phyloP scores from a whole-genome alignment of 1,284 basidiomycete species.

The Inonotus obliquus region DNA sequence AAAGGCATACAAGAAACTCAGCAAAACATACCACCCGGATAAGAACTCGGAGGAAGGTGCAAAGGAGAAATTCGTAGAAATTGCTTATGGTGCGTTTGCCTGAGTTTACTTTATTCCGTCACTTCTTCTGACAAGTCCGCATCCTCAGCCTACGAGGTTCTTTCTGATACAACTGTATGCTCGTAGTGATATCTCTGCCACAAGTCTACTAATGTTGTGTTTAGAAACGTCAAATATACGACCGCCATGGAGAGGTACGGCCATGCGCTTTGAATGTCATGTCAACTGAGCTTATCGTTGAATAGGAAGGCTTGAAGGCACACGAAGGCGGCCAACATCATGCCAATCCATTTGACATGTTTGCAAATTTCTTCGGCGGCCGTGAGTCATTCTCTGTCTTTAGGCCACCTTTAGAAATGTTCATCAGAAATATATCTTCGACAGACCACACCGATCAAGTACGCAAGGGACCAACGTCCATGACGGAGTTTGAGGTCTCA shows the following conservation, averaged over 20 bases:
- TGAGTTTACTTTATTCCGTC: neutral
- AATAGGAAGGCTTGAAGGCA: constrained; percentile 79
- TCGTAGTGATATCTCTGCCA: neutral
- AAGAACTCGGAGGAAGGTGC: constrained; percentile 85
- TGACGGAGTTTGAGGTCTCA: constrained; percentile 85
- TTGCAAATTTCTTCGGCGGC: constrained; percentile 86
- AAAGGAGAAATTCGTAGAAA: constrained; percentile 83
- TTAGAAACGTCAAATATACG: constrained; percentile 88
- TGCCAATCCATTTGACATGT: constrained; percentile 91
- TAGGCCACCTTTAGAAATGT: neutral
- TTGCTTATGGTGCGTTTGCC: constrained; percentile 68
- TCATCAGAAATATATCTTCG: neutral
- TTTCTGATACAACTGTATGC: constrained; percentile 74
- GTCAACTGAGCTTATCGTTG: neutral
- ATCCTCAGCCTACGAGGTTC: constrained; percentile 80
- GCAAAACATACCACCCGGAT: constrained; percentile 89
- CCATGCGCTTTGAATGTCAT: neutral
- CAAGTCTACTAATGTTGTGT: constrained; percentile 3
- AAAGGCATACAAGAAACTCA: constrained; percentile 87
- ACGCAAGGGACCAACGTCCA: constrained; percentile 76
- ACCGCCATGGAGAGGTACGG: constrained; percentile 80
- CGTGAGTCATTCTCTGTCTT: constrained; percentile 43
- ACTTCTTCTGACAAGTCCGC: neutral
- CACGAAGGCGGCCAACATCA: constrained; percentile 73
- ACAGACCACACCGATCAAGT: constrained; percentile 54